Base-by-base conservation (phyloP, 768 basidiomycete genomes). In the Trametes meyenii region DNA sequence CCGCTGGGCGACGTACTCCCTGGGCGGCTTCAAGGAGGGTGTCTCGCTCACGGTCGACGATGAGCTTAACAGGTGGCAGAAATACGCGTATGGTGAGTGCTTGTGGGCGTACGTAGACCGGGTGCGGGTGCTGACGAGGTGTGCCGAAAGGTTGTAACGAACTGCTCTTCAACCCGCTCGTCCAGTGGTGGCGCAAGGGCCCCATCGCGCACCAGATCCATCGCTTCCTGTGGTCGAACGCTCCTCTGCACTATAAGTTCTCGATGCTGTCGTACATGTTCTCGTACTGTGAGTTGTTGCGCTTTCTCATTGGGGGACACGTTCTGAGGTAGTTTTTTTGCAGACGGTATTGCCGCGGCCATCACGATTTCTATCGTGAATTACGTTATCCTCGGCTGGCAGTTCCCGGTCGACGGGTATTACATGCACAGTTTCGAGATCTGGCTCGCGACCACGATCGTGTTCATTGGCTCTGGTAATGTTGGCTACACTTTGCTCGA, bases 21-120 rank as follows among this genome's bases (percentile, higher is more conserved):
- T 87, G 42, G 86, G 92, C 51, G 88, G 83, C 5, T 96, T 95
- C 79, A 90, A 94, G 76, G 94, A 96, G 73, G 94, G 94, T 62
- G 94, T 96, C 17, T 91, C 89, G 0, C 79, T 96, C 17, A 94
- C 94, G 0, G 86, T 87, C 49, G 92, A 94, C 60, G 94, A 96
- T 68, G 94, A 96, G 74, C 77, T 96, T 14, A 95, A 94, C 69
- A 77, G 94, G 5, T 96, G 94, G 94, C 91, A 95, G 66, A 96
- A 95, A 73, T 92, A 91, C 67, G 82, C 89, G 0, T 92, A 89
- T 73, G 90, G 87, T 82, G 60, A 53, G 79, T 73, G 17, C 14
- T 56, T 4, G 2, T 33, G 14, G 16, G 19, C 13, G 17, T 49
- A 46, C 55, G 46, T 16, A 52, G 19, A 55, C 35, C 14, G 24